These are phyloP conservation scores for Tremella yokohamensis DNA, from an alignment of 768 basidiomycete genomes.

Conservation along the genomic window DNA sequence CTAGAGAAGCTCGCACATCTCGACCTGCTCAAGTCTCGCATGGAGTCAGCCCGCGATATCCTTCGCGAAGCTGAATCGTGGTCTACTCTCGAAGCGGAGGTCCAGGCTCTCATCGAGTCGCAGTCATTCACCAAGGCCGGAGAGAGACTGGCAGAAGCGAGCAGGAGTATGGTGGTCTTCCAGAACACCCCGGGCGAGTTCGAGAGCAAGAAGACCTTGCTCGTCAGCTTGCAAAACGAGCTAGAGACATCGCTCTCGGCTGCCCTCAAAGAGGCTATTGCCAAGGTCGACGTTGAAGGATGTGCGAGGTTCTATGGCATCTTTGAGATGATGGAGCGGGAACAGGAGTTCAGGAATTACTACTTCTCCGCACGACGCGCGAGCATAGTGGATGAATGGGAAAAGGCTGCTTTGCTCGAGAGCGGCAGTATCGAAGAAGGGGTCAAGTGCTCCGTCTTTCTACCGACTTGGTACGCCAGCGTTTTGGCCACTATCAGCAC, in stretches of 20 bases:
- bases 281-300: conserved; percentile 63
- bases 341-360: conserved; percentile 87
- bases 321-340: conserved; percentile 85
- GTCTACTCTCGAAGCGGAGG: conserved; percentile 90
- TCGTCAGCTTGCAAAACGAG: conserved; percentile 92
- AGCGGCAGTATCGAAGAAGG: conserved; percentile 13
- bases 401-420: conserved; percentile 56
- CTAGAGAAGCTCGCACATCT: conserved; percentile 74
- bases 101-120: conserved; percentile 75
- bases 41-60: conserved; percentile 86
- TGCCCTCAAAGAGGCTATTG: conserved; percentile 74
- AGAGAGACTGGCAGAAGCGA: conserved; percentile 84
- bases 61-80: conserved; percentile 93
- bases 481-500: conserved; percentile 65
- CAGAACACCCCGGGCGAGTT: conserved; percentile 81
- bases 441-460: conserved; percentile 61
- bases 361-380: conserved; percentile 81
- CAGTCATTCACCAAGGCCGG: conserved; percentile 82
- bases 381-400: conserved; percentile 67
- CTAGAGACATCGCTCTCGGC: conserved; percentile 65
- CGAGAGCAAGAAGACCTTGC: conserved; percentile 74
- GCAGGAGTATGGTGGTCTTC: conserved; percentile 83
- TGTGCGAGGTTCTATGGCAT: conserved; percentile 72
- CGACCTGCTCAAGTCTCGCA: conserved; percentile 74
- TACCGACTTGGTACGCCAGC: conserved; percentile 68